These are phyloP conservation scores for Xylona heveae DNA, from an alignment of 495 filamentous ascomycete genomes.

Conservation along the genomic window DNA sequence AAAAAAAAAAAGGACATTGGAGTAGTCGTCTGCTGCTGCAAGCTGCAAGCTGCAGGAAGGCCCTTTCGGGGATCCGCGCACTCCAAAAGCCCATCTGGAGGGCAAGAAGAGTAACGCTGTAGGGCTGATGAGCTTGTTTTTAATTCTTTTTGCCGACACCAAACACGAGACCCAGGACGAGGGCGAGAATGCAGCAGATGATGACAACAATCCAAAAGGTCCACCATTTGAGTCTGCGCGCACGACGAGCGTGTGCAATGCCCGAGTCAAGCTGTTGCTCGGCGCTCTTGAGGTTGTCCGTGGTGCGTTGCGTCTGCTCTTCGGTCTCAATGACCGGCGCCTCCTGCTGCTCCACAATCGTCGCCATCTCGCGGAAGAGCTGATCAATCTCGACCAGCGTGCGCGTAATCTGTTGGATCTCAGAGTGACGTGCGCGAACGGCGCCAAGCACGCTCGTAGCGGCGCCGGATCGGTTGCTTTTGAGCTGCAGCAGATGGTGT, in stretches of 20 bases:
- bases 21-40: too few species aligned
- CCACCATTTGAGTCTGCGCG: conserved; percentile 52
- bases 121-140: too few species aligned
- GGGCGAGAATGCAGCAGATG: conserved; percentile 9
- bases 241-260: conserved; percentile 30
- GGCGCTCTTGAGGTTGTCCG: conserved; percentile 32
- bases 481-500: conserved; percentile 30
- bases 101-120: too few species aligned
- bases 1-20: too few species aligned
- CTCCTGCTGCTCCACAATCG: conserved; percentile 42
- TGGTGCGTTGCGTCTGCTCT: conserved; percentile 30
- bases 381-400: conserved; percentile 40
- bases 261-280: conserved; percentile 39
- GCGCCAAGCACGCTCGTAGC: conserved; percentile 44
- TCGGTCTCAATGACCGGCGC: conserved; percentile 29
- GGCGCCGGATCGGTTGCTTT: conserved; percentile 40
- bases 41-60: too few species aligned
- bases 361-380: conserved; percentile 46
- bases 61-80: too few species aligned
- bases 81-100: too few species aligned
- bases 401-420: conserved; percentile 48
- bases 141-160: not conserved
- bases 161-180: not conserved
- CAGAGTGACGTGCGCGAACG: conserved; percentile 55
- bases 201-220: conserved; percentile 29